Conservation (phyloP, 345 rosid genomes). For the Turnera subulata region DNA sequence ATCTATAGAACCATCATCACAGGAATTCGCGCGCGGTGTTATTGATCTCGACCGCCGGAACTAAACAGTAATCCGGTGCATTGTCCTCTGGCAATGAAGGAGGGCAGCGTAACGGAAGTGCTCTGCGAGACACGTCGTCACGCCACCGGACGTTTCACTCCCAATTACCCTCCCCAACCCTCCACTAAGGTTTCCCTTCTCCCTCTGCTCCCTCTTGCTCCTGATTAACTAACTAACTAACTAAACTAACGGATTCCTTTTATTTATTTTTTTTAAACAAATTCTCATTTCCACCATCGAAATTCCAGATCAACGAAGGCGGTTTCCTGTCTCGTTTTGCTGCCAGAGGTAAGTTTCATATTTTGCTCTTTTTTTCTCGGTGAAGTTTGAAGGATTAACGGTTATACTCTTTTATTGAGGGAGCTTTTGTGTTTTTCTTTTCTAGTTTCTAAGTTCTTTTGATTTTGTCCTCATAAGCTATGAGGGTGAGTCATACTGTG, state of each 20-base stretch:
- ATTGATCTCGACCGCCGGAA: too few species aligned
- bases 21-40: too few species aligned
- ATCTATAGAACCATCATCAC: too few species aligned
- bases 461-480: too few species aligned
- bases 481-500: too few species aligned
- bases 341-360: too few species aligned
- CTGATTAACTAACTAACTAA: not conserved
- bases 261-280: too few species aligned
- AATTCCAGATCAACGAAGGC: conserved; percentile 41
- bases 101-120: conserved; percentile 22
- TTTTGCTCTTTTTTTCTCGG: too few species aligned
- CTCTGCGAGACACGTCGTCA: conserved; percentile 69
- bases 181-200: conserved; percentile 39
- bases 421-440: too few species aligned
- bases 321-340: not conserved
- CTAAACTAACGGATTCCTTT: not conserved
- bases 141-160: conserved; percentile 51
- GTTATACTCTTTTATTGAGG: too few species aligned
- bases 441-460: too few species aligned
- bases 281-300: not conserved
- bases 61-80: not conserved
- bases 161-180: conserved; percentile 69
- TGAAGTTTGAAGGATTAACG: too few species aligned
- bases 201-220: not conserved
- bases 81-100: conserved; percentile 1